Conservation (phyloP, 2,329 filamentous ascomycete genomes). For the Didymella glomerata region DNA sequence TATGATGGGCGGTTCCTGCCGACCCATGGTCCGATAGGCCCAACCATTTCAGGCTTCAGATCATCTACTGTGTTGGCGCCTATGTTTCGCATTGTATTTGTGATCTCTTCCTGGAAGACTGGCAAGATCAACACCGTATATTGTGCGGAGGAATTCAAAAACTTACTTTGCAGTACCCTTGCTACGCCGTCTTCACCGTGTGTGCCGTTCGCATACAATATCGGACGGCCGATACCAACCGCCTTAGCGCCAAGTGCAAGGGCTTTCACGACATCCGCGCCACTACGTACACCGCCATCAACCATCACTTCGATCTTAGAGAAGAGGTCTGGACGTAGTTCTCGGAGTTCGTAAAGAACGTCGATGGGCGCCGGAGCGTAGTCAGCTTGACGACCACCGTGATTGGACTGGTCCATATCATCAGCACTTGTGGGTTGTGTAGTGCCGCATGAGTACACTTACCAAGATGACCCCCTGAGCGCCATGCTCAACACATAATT, state of each 20-base stretch:
- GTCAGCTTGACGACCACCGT: conserved; percentile 10
- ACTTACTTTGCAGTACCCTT: conserved; percentile 10
- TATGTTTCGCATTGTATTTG: conserved; percentile 14
- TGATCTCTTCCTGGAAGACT: conserved; percentile 16
- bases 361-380: conserved; percentile 13
- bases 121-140: background rate
- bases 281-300: conserved; percentile 11
- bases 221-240: conserved; percentile 12
- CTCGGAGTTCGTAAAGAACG: conserved; percentile 8
- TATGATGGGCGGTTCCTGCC: conserved; percentile 8
- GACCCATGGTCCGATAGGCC: conserved; percentile 9
- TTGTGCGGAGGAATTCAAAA: background rate
- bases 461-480: conserved; percentile 12
- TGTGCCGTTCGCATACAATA: conserved; percentile 12
- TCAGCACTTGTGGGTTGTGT: background rate
- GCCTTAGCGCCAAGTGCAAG: conserved; percentile 13
- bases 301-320: conserved; percentile 11
- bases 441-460: background rate
- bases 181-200: conserved; percentile 12
- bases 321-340: conserved; percentile 8
- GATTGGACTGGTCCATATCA: background rate
- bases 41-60: conserved; percentile 9
- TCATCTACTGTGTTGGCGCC: conserved; percentile 8
- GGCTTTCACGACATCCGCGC: conserved; percentile 10
- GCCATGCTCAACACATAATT: conserved; percentile 5